Conservation (phyloP, 2,329 filamentous ascomycete genomes). For the Fusarium tjaetaba region DNA sequence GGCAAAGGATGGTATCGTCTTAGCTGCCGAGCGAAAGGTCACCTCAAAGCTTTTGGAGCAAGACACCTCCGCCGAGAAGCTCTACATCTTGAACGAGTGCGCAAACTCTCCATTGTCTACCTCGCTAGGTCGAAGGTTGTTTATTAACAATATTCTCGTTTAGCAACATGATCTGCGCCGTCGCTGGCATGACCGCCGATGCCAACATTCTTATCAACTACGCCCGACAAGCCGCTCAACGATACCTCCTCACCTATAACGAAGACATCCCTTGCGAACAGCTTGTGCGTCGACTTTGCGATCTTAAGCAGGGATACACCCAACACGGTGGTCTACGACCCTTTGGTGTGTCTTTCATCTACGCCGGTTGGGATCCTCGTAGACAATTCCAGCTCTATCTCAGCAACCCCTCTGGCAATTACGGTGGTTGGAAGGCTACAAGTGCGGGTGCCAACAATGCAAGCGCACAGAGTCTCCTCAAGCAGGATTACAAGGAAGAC, state of each 20-base stretch:
- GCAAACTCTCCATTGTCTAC: constrained; percentile 45
- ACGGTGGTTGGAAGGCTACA: constrained; percentile 99
- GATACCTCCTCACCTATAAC: constrained; percentile 98
- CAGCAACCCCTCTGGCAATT: constrained; percentile 98
- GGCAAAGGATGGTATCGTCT: constrained; percentile 97
- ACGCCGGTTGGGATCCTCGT: constrained; percentile 96
- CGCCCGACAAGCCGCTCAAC: constrained; percentile 94
- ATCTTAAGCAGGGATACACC: constrained; percentile 99
- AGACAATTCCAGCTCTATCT: constrained; percentile 99
- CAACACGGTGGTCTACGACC: constrained; percentile 98
- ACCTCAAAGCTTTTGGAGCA: constrained; percentile 99
- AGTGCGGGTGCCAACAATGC: constrained; percentile 98
- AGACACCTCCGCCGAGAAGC: constrained; percentile 99
- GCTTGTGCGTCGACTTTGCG: constrained; percentile 94
- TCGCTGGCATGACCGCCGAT: constrained; percentile 98
- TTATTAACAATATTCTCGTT: constrained; percentile 8
- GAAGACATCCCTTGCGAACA: constrained; percentile 99
- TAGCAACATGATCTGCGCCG: constrained; percentile 99
- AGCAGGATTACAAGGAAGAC: constrained; percentile 99
- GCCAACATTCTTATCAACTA: constrained; percentile 99
- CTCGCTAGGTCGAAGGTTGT: background rate
- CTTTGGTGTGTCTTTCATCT: constrained; percentile 99
- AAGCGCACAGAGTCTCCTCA: constrained; percentile 93
- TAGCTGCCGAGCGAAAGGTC: constrained; percentile 98
- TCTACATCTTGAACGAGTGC: constrained; percentile 98